phyloP scores from a whole-genome alignment of 2,329 filamentous ascomycete genomes.

The Botryosphaeria agaves region DNA sequence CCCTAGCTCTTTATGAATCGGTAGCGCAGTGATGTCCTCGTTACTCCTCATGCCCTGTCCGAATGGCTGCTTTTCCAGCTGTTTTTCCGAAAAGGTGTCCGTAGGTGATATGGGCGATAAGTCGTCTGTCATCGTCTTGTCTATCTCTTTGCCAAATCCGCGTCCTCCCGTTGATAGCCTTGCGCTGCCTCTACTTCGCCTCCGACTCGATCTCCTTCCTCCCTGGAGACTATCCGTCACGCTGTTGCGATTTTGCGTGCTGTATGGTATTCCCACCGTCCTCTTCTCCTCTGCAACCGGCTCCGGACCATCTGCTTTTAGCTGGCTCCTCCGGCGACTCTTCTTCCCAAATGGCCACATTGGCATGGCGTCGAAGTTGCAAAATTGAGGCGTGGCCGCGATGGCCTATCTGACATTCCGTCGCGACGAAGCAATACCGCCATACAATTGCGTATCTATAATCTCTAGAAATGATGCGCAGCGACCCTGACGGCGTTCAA shows the following conservation, averaged over 20 bases:
- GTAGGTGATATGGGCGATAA: slow-evolving; percentile 3
- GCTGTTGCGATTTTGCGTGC: slow-evolving; percentile 6
- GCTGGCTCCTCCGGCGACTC: slow-evolving; percentile 47
- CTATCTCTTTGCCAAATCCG: slow-evolving; percentile 4
- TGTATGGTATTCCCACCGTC: slow-evolving; percentile 18
- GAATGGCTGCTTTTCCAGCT: slow-evolving; percentile 2
- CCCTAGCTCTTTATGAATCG: slow-evolving; percentile 19
- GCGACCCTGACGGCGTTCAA: too few species aligned
- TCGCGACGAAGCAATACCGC: too few species aligned
- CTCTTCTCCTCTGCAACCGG: slow-evolving; percentile 33
- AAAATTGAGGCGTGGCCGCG: too few species aligned
- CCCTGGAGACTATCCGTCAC: slow-evolving; percentile 7
- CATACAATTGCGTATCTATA: too few species aligned
- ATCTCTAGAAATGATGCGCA: too few species aligned
- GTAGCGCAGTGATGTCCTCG: slow-evolving; percentile 31
- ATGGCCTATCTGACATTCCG: too few species aligned
- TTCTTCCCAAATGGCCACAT: slow-evolving; percentile 71
- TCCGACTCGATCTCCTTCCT: slow-evolving; percentile 7
- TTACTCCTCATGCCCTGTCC: slow-evolving; percentile 15
- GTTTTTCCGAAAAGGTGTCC: slow-evolving; percentile 3
- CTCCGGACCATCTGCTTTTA: slow-evolving; percentile 20
- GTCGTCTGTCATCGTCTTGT: background rate
- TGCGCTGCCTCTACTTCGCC: background rate
- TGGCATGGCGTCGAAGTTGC: slow-evolving; percentile 37
- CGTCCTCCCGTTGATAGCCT: slow-evolving; percentile 1